These are phyloP conservation scores for Dipodascus geniculatus DNA, from an alignment of 805 yeast genomes.

Conservation along the genomic window DNA sequence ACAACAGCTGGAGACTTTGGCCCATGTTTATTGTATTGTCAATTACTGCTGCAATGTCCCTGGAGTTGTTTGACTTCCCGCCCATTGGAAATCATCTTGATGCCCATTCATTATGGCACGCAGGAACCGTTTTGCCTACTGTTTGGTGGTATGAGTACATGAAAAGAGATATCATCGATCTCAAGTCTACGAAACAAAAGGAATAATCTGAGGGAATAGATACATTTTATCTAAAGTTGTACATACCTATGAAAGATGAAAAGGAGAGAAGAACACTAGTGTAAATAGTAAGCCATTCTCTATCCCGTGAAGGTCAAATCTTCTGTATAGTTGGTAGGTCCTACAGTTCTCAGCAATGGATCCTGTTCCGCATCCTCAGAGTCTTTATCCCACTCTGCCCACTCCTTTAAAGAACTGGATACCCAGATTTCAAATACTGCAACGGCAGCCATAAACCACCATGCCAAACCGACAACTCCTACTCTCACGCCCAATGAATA, in stretches of 20 bases:
- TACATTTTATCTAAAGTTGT: not conserved
- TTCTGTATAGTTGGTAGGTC: not conserved
- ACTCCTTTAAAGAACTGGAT: constrained; percentile 13
- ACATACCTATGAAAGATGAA: not conserved
- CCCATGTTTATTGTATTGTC: constrained; percentile 42
- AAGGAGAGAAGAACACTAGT: not conserved
- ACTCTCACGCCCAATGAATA: constrained; percentile 15
- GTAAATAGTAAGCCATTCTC: no score
- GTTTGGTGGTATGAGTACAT: constrained; percentile 54
- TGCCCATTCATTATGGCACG: constrained; percentile 93
- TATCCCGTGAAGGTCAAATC: not conserved
- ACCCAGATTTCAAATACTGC: constrained; percentile 11
- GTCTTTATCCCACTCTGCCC: constrained; percentile 10
- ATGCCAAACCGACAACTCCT: constrained; percentile 14
- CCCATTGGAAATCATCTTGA: constrained; percentile 61
- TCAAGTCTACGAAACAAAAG: constrained; percentile 7
- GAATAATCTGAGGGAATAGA: not conserved
- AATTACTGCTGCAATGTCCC: constrained; percentile 67
- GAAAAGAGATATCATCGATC: constrained; percentile 20
- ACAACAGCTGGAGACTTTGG: constrained; percentile 30
- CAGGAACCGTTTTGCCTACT: constrained; percentile 75
- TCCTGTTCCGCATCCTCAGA: not conserved
- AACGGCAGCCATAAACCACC: constrained; percentile 17
- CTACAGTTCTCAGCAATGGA: not conserved
- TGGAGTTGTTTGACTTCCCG: constrained; percentile 84